Evolutionary conservation across 2,329 filamentous ascomycete genomes (phyloP).

Genomic region (Lachnellula subtilissima): DNA sequence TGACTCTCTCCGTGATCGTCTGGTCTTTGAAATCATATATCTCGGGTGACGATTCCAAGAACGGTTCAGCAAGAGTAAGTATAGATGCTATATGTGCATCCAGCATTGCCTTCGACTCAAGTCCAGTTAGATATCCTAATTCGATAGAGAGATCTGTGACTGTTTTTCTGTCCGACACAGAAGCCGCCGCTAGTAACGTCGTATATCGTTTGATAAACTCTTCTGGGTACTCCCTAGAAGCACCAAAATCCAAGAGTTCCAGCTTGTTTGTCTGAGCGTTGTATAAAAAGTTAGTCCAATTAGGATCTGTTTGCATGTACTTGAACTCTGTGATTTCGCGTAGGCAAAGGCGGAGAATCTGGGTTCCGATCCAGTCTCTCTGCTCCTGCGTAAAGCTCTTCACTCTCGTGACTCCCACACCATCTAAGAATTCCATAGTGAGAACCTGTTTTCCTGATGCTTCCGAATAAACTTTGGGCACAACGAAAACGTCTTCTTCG

Average conservation of each 20-base stretch:
- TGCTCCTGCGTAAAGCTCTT: constrained; percentile 72
- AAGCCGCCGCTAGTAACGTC: constrained; percentile 72
- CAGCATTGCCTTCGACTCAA: constrained; percentile 80
- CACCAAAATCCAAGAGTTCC: constrained; percentile 93
- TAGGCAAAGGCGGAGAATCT: constrained; percentile 85
- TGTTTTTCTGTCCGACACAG: constrained; percentile 58
- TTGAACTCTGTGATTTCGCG: constrained; percentile 90
- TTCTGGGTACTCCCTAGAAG: constrained; percentile 77
- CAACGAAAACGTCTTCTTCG: constrained; percentile 68
- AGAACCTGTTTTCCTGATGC: constrained; percentile 82
- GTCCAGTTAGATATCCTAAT: constrained; percentile 87
- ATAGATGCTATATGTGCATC: constrained; percentile 87
- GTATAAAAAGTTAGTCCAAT: constrained; percentile 99
- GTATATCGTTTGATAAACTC: constrained; percentile 79
- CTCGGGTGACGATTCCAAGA: constrained; percentile 68
- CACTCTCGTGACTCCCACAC: constrained; percentile 78
- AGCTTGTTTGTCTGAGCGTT: constrained; percentile 67
- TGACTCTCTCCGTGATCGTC: constrained; percentile 92
- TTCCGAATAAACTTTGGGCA: constrained; percentile 72
- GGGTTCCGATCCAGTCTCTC: constrained; percentile 92
- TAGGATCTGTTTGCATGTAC: constrained; percentile 99
- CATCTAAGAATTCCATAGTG: constrained; percentile 89
- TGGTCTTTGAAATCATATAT: constrained; percentile 91
- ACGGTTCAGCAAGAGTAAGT: constrained; percentile 87
- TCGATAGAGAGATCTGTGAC: constrained; percentile 66